Percentiles rank a stretch among this genome's conserved stretches.
Evolutionary conservation across 805 yeast species (phyloP).

Genomic region (Teunomyces stri): DNA sequence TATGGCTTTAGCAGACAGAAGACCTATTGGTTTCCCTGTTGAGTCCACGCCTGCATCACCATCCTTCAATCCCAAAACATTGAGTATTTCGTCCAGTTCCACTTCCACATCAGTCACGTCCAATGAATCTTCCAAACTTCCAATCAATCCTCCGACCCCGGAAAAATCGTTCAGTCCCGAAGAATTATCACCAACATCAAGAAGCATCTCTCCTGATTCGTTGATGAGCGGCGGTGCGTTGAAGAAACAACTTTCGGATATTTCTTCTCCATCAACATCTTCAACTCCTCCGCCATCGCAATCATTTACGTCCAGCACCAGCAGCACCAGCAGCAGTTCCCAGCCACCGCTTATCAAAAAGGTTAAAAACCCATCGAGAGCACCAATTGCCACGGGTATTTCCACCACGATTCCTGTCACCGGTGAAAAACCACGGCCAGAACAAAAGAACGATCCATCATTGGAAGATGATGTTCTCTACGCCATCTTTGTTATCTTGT

Average conservation of each 20-base stretch:
- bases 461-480: slow-evolving; percentile 73
- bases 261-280: slow-evolving; percentile 3
- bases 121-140: too few relatives aligned
- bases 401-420: slow-evolving; percentile 80
- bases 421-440: slow-evolving; percentile 67
- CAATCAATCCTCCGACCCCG: slow-evolving; percentile 21
- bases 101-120: too few relatives aligned
- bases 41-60: slow-evolving; percentile 47
- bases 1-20: slow-evolving; percentile 68
- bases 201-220: slow-evolving; percentile 45
- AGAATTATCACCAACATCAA: slow-evolving; percentile 34
- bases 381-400: slow-evolving; percentile 66
- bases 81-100: slow-evolving; percentile 8
- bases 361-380: slow-evolving; percentile 39
- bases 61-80: slow-evolving; percentile 33
- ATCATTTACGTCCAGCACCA: slow-evolving; percentile 8
- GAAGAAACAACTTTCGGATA: slow-evolving; percentile 1
- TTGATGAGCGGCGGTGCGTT: slow-evolving; percentile 25
- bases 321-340: not conserved
- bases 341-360: slow-evolving; percentile 21
- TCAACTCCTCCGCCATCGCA: slow-evolving; percentile 4
- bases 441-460: slow-evolving; percentile 54
- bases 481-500: slow-evolving; percentile 71
- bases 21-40: slow-evolving; percentile 57
- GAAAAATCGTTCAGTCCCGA: slow-evolving; percentile 27